Percentiles rank a stretch among this genome's conserved stretches.
These are phyloP conservation scores for Saccharum hybrid DNA, from an alignment of 202 grass and related monocot genomes.

Conservation along the genomic window DNA sequence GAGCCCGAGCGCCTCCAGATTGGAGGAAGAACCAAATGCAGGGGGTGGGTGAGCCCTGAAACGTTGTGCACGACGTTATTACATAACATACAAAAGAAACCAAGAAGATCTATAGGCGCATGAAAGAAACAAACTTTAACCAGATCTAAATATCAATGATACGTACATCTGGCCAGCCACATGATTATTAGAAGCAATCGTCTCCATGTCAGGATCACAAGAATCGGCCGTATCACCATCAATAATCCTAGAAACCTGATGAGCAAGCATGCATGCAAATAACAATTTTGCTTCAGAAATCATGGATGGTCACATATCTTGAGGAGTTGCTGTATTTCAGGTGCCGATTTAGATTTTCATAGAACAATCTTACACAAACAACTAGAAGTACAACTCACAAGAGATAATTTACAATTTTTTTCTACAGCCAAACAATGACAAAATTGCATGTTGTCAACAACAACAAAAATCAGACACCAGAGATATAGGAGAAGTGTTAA, in stretches of 20 bases:
- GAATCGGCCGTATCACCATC: constrained; percentile 39
- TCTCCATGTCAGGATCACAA: constrained; percentile 30
- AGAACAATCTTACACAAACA: too few species aligned
- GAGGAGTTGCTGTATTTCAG: too few species aligned
- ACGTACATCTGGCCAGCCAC: constrained; percentile 36
- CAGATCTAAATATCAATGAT: not conserved
- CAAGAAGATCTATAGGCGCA: not conserved
- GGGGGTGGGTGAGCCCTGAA: constrained; percentile 63
- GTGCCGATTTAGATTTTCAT: too few species aligned
- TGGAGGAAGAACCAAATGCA: constrained; percentile 67
- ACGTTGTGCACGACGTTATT: constrained; percentile 8
- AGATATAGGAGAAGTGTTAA: not conserved
- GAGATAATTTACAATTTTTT: too few species aligned
- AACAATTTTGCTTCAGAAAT: constrained; percentile 16
- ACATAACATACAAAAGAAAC: not conserved
- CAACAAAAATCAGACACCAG: too few species aligned
- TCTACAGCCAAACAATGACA: too few species aligned
- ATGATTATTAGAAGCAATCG: constrained; percentile 28
- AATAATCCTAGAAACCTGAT: constrained; percentile 58
- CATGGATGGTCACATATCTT: not conserved
- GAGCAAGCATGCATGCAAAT: not conserved
- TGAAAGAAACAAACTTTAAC: constrained; percentile 1
- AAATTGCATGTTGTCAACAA: too few species aligned
- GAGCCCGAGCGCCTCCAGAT: constrained; percentile 56
- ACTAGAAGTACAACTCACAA: too few species aligned